These are phyloP conservation scores for Nematodospora anomalae DNA, from an alignment of 1,139 yeast species.

Conservation along the genomic window DNA sequence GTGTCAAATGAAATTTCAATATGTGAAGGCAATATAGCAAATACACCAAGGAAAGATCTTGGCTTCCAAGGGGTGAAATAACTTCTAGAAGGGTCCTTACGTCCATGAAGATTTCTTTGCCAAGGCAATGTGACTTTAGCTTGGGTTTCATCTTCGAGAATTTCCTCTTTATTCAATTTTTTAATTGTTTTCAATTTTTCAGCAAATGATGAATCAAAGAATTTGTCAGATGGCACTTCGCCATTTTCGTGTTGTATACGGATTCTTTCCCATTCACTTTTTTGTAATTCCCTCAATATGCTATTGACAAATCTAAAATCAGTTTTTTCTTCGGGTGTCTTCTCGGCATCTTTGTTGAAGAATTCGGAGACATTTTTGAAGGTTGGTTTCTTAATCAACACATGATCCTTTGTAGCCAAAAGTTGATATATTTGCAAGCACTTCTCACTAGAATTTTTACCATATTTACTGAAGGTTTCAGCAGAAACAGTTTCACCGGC, in stretches of 20 bases:
- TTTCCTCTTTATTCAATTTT: slow-evolving; percentile 51
- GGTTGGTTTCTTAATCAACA: slow-evolving; percentile 23
- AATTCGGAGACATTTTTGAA: slow-evolving; percentile 22
- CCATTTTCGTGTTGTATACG: slow-evolving; percentile 45
- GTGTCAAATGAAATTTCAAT: slow-evolving; percentile 86
- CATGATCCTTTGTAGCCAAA: slow-evolving; percentile 29
- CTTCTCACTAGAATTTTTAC: slow-evolving; percentile 30
- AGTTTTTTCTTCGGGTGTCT: slow-evolving; percentile 36
- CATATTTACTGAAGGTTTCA: slow-evolving; percentile 22
- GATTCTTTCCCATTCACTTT: slow-evolving; percentile 50
- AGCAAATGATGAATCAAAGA: slow-evolving; percentile 48
- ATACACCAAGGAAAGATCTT: slow-evolving; percentile 88
- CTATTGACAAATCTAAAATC: slow-evolving; percentile 52
- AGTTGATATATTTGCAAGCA: slow-evolving; percentile 32
- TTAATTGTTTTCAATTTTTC: slow-evolving; percentile 50
- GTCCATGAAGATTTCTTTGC: slow-evolving; percentile 78
- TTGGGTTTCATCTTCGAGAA: slow-evolving; percentile 53
- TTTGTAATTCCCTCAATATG: slow-evolving; percentile 54
- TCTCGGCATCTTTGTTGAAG: slow-evolving; percentile 38
- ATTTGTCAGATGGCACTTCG: slow-evolving; percentile 1
- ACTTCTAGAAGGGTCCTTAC: slow-evolving; percentile 70
- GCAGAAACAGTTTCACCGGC: slow-evolving; percentile 28
- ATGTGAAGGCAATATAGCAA: slow-evolving; percentile 89
- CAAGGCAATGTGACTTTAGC: slow-evolving; percentile 63
- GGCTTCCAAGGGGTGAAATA: slow-evolving; percentile 98